phyloP scores from a whole-genome alignment of 2,329 filamentous ascomycete genomes.

The Diatrype stigma region DNA sequence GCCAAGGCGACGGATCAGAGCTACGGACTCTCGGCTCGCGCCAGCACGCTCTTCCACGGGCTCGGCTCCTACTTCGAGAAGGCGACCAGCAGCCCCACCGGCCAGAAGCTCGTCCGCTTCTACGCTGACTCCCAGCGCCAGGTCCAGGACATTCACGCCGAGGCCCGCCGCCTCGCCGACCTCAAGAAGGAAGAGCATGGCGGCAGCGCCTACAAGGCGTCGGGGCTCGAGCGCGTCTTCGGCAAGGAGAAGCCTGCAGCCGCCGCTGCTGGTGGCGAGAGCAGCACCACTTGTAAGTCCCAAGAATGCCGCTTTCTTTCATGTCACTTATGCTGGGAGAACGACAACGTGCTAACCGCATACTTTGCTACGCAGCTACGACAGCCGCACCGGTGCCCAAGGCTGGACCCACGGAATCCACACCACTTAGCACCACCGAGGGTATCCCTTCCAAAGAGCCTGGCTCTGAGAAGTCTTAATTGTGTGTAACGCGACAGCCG shows the following conservation, averaged over 20 bases:
- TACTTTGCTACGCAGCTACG: conserved; percentile 8
- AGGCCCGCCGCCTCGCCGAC: conserved; percentile 83
- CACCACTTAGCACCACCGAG: conserved; percentile 19
- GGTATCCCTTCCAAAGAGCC: conserved; percentile 21
- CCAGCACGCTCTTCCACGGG: conserved; percentile 59
- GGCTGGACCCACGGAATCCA: conserved; percentile 21
- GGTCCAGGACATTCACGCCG: conserved; percentile 87
- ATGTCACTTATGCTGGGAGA: too few relatives aligned
- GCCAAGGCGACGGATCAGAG: conserved; percentile 79
- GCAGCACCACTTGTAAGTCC: too few relatives aligned
- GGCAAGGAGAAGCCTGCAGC: conserved; percentile 42
- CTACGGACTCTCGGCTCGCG: conserved; percentile 76
- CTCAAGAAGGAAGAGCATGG: conserved; percentile 70
- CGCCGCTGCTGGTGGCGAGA: too few relatives aligned
- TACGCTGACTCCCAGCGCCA: conserved; percentile 83
- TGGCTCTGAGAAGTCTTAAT: conserved; percentile 21
- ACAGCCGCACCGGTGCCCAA: conserved; percentile 17
- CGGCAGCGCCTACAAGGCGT: conserved; percentile 55
- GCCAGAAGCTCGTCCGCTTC: conserved; percentile 82
- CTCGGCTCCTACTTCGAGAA: conserved; percentile 92
- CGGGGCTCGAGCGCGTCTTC: conserved; percentile 54
- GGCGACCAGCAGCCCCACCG: conserved; percentile 80
- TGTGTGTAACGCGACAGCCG: too few relatives aligned
- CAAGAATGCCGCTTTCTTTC: not conserved
- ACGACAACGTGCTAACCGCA: conserved; percentile 5